These are phyloP conservation scores for Monosporascus cannonballus DNA, from an alignment of 2,329 filamentous ascomycete species.

Conservation along the genomic window DNA sequence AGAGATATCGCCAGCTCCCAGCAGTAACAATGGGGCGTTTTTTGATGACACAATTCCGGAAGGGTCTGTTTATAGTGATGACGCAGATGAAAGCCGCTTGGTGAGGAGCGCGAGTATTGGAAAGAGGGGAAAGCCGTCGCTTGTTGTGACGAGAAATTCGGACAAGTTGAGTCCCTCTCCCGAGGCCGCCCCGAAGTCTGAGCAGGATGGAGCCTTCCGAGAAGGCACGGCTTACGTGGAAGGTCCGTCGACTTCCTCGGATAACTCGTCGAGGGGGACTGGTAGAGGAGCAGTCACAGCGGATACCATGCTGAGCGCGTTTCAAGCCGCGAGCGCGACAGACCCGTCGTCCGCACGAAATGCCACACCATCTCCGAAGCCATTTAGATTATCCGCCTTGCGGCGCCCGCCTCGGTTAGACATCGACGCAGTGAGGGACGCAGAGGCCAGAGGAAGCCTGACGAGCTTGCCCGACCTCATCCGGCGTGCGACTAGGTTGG, in stretches of 20 bases:
- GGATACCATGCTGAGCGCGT: conserved; percentile 44
- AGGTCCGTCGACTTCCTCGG: conserved; percentile 40
- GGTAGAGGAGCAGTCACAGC: conserved; percentile 30
- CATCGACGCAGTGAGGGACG: conserved; percentile 73
- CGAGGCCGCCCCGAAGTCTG: conserved; percentile 31
- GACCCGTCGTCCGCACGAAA: conserved; percentile 30
- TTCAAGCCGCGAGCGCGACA: conserved; percentile 41
- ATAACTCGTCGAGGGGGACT: conserved; percentile 23
- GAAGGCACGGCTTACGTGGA: conserved; percentile 42
- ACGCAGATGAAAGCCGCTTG: conserved; percentile 49
- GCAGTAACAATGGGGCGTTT: conserved; percentile 43
- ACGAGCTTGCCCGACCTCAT: conserved; percentile 93
- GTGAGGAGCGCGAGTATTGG: conserved; percentile 58
- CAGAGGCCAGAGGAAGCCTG: conserved; percentile 79
- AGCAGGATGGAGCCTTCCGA: conserved; percentile 33
- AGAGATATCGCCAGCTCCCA: conserved; percentile 38
- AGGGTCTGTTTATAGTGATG: conserved; percentile 38
- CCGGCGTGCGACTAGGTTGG: conserved; percentile 76
- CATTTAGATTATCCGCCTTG: conserved; percentile 47
- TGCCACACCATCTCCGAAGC: conserved; percentile 21
- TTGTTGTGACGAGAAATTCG: conserved; percentile 40
- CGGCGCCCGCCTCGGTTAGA: conserved; percentile 68
- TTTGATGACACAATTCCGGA: conserved; percentile 46
- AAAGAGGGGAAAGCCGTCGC: conserved; percentile 51
- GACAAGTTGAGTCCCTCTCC: conserved; percentile 21